These are phyloP conservation scores for Pistacia integerrima DNA, from an alignment of 345 rosid species.

Conservation along the genomic window DNA sequence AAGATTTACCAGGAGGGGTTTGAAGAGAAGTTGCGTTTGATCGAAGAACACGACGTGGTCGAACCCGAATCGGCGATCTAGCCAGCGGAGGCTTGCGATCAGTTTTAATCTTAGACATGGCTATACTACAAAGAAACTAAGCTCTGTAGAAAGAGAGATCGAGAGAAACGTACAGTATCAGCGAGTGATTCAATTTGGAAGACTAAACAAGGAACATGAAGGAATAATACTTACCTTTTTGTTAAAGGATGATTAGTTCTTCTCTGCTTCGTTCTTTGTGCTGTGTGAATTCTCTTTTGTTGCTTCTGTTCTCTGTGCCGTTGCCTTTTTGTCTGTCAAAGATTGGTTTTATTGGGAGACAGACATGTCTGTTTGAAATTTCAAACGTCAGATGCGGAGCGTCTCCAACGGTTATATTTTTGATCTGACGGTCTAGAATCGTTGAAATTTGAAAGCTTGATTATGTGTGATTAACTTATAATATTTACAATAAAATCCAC, in stretches of 20 bases:
- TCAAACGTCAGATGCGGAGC: conserved; percentile 32
- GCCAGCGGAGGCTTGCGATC: conserved; percentile 77
- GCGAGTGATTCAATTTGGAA: background rate
- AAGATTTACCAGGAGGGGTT: conserved; percentile 64
- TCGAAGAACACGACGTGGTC: conserved; percentile 55
- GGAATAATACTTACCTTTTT: background rate
- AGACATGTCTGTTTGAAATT: conserved; percentile 9
- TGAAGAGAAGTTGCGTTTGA: conserved; percentile 43
- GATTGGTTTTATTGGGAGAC: background rate
- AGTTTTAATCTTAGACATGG: conserved; percentile 61
- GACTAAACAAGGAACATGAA: background rate
- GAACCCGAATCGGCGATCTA: conserved; percentile 66
- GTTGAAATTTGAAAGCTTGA: conserved; percentile 22
- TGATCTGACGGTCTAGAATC: conserved; percentile 43
- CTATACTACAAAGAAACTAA: background rate
- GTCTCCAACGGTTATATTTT: conserved; percentile 50
- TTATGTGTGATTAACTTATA: background rate
- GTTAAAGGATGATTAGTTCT: background rate
- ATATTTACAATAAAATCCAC: background rate
- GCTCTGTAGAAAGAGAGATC: background rate
- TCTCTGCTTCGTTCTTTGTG: background rate
- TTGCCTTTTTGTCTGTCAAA: background rate
- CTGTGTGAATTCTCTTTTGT: background rate
- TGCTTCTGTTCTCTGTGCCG: background rate
- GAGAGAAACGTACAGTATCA: background rate